These are phyloP conservation scores for Aspergillus sp. DNA, from an alignment of 2,329 filamentous ascomycete genomes.

Conservation along the genomic window DNA sequence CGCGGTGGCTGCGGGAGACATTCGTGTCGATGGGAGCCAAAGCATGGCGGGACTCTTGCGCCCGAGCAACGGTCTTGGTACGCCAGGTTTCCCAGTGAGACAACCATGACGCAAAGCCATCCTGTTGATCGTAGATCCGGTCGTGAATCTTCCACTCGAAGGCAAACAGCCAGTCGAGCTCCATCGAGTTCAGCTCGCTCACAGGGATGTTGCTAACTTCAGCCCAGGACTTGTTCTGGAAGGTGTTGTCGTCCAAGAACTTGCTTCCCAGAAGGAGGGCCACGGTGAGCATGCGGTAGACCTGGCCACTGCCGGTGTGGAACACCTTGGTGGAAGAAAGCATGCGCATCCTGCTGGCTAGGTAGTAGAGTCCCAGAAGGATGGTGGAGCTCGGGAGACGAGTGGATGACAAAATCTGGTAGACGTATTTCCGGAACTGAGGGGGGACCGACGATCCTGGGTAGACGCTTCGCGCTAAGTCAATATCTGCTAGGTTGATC, in stretches of 20 bases:
- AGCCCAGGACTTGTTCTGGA: slow-evolving; percentile 95
- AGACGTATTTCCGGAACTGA: slow-evolving; percentile 87
- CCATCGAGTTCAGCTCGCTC: slow-evolving; percentile 77
- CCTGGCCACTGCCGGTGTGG: slow-evolving; percentile 64
- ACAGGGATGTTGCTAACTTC: slow-evolving; percentile 91
- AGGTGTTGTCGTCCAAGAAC: slow-evolving; percentile 95
- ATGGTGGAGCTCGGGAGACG: slow-evolving; percentile 89
- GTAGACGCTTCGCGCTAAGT: slow-evolving; percentile 64
- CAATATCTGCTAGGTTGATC: slow-evolving; percentile 63
- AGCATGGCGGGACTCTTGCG: slow-evolving; percentile 49
- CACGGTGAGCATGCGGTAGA: slow-evolving; percentile 86
- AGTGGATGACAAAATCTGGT: slow-evolving; percentile 86
- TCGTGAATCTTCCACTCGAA: slow-evolving; percentile 86
- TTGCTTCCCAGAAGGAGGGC: slow-evolving; percentile 87
- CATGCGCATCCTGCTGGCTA: slow-evolving; percentile 79
- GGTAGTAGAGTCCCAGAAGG: slow-evolving; percentile 83
- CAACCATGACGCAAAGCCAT: slow-evolving; percentile 66
- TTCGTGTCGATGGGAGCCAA: slow-evolving; percentile 67
- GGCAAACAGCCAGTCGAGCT: slow-evolving; percentile 81
- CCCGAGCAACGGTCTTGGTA: slow-evolving; percentile 50
- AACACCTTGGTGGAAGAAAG: slow-evolving; percentile 61
- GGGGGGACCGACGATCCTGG: slow-evolving; percentile 64
- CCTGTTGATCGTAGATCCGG: slow-evolving; percentile 73
- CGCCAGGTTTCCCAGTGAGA: slow-evolving; percentile 68
- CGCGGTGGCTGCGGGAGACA: slow-evolving; percentile 54